A percentile compares a stretch with the other conserved stretches of the same genome.
phyloP scores from a whole-genome alignment of 495 filamentous ascomycete genomes.

The Staphylotrichum tortipilum region DNA sequence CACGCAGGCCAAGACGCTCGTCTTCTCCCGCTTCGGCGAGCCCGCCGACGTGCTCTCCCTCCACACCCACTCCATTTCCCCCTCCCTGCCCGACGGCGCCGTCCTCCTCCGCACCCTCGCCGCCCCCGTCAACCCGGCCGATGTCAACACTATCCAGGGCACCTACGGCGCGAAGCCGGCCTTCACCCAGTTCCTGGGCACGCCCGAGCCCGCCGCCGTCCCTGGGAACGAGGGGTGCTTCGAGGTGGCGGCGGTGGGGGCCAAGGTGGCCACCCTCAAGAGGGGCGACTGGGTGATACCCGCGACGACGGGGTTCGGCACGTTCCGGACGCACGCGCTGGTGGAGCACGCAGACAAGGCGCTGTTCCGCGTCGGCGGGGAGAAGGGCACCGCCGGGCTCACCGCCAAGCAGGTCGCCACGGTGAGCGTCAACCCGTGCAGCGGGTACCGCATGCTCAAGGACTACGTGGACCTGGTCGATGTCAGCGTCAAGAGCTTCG shows the following conservation, averaged over 20 bases:
- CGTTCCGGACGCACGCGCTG: conserved; percentile 85
- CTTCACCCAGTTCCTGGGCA: conserved; percentile 66
- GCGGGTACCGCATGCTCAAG: conserved; percentile 83
- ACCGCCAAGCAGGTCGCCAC: conserved; percentile 70
- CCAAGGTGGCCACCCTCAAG: conserved; percentile 37
- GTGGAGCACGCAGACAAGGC: conserved; percentile 48
- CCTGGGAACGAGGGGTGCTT: conserved; percentile 87
- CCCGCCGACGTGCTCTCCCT: conserved; percentile 72
- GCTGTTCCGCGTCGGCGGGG: conserved; percentile 56
- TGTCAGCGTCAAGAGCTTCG: conserved; percentile 25
- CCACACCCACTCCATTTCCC: conserved; percentile 74
- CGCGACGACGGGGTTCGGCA: conserved; percentile 68
- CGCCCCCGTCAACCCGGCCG: conserved; percentile 89
- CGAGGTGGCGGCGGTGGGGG: conserved; percentile 64
- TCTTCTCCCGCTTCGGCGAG: conserved; percentile 78
- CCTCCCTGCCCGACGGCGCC: conserved; percentile 65
- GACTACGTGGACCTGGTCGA: conserved; percentile 57
- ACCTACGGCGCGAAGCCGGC: conserved; percentile 82
- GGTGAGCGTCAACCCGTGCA: conserved; percentile 83
- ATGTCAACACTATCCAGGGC: conserved; percentile 90
- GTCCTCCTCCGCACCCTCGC: conserved; percentile 61
- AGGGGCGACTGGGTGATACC: conserved; percentile 90
- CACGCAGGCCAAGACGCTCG: conserved; percentile 87
- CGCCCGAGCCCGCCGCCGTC: conserved; percentile 49
- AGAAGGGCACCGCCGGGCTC: conserved; percentile 44